Evolutionary conservation across 768 basidiomycete species (phyloP).

Genomic region (Hericium rajendrae): DNA sequence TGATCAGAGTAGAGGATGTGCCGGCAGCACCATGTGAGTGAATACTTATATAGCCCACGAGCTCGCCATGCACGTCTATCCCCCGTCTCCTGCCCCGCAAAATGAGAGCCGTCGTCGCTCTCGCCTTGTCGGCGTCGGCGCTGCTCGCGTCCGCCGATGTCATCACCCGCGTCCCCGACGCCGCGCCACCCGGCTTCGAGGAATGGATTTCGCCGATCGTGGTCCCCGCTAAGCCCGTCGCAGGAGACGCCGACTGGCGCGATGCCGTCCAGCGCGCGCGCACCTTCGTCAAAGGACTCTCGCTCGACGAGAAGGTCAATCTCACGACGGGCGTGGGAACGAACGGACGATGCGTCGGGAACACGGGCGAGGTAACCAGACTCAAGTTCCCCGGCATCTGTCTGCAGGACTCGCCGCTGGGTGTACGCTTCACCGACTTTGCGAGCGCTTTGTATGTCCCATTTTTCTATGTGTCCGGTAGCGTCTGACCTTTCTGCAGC

Average conservation of each 20-base stretch:
- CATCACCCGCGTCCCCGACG: neutral
- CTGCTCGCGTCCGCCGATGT: neutral
- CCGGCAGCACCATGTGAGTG: no score
- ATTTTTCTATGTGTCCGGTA: neutral
- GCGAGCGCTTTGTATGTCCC: constrained; percentile 48
- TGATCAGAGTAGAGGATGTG: no score
- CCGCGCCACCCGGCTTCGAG: neutral
- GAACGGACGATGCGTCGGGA: constrained; percentile 59
- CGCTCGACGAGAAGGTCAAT: constrained; percentile 14
- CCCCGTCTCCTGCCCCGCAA: neutral
- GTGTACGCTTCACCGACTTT: constrained; percentile 66
- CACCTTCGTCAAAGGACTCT: constrained; percentile 5
- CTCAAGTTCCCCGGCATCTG: constrained; percentile 54
- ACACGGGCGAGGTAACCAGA: constrained; percentile 31
- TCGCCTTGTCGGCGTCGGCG: neutral
- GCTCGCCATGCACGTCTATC: neutral
- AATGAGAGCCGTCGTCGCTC: neutral
- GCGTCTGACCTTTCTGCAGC: neutral
- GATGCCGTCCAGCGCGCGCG: constrained; percentile 2
- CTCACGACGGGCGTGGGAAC: constrained; percentile 25
- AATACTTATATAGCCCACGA: no score
- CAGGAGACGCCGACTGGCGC: neutral
- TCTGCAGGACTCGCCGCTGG: constrained; percentile 70
- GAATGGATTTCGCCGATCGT: neutral
- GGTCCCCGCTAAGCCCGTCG: neutral